Evolutionary conservation across 2,329 filamentous ascomycete species (phyloP).

Genomic region (Pseudopithomyces chartarum): DNA sequence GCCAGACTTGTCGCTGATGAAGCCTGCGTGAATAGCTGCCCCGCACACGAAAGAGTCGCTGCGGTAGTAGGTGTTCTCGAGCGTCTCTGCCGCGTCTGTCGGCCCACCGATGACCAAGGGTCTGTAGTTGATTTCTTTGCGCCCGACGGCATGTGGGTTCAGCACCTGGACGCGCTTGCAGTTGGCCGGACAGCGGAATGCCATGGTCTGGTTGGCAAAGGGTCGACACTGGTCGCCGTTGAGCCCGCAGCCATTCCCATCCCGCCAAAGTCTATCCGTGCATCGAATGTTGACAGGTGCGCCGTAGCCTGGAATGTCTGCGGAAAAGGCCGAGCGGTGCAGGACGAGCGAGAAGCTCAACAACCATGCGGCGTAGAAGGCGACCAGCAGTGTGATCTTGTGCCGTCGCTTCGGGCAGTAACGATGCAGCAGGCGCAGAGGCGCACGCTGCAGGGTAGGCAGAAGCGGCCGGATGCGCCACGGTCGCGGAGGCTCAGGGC

Average conservation of each 20-base stretch:
- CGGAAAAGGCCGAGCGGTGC: slow-evolving; percentile 63
- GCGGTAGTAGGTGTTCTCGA: slow-evolving; percentile 70
- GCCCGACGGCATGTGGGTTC: slow-evolving; percentile 77
- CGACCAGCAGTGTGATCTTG: slow-evolving; percentile 62
- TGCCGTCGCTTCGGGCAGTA: slow-evolving; percentile 65
- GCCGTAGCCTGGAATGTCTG: slow-evolving; percentile 71
- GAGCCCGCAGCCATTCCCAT: slow-evolving; percentile 73
- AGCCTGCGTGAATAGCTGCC: slow-evolving; percentile 81
- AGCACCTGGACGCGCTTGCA: slow-evolving; percentile 69
- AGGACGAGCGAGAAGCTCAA: slow-evolving; percentile 72
- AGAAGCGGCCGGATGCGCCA: slow-evolving; percentile 61
- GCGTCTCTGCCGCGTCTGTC: slow-evolving; percentile 43
- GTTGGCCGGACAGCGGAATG: slow-evolving; percentile 76
- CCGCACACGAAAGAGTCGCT: slow-evolving; percentile 89
- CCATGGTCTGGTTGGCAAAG: slow-evolving; percentile 70
- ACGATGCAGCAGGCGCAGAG: slow-evolving; percentile 66
- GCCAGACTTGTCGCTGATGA: slow-evolving; percentile 72
- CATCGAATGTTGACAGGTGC: slow-evolving; percentile 69
- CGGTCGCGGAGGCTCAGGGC: slow-evolving; percentile 54
- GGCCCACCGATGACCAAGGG: slow-evolving; percentile 61
- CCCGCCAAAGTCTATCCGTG: slow-evolving; percentile 69
- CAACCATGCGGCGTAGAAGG: slow-evolving; percentile 70
- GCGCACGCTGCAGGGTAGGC: slow-evolving; percentile 69
- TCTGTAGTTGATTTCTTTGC: slow-evolving; percentile 63
- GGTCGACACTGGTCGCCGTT: slow-evolving; percentile 77